Evolutionary conservation across 805 yeast species (phyloP), one percentile per base, ranked within the genome.

Genomic region (Kodamaea jinghongensis): DNA sequence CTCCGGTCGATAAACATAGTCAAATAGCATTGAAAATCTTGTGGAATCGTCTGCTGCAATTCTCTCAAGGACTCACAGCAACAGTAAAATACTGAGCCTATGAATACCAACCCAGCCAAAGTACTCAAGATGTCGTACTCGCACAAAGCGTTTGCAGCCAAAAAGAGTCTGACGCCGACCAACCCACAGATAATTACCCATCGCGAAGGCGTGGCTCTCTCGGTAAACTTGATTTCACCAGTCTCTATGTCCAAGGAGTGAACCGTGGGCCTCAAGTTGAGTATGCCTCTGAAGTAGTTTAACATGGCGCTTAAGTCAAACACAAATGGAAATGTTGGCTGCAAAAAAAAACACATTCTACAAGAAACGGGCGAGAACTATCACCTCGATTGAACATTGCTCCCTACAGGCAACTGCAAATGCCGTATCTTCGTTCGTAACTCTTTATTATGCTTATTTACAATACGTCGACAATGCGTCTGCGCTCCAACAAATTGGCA

Each of bases 401-500:
- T n/a, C n/a, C n/a, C n/a, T n/a, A n/a, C n/a, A n/a, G n/a, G n/a
- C n/a, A n/a, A n/a, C n/a, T n/a, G n/a, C n/a, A n/a, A n/a, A n/a
- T n/a, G n/a, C n/a, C n/a, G n/a, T n/a, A n/a, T n/a, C n/a, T n/a
- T n/a, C n/a, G 23, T 20, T 20, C 23, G 23, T 20, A 6, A 20
- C 5, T 20, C 23, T 20, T 20, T 20, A 20, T 20, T 20, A 20
- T 20, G 7, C 23, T 20, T 20, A 20, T 20, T 20, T 20, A 20
- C 23, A 20, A 20, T 20, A 5, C 36, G 27, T 34, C 28, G 15
- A 34, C 28, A 34, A 62, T 53, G 22, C 63, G 58, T 52, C 95
- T 79, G 28, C 91, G 93, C 29, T 84, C 95, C 60, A 91, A 70
- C 64, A 81, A 82, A 67, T 89, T 96, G 42, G 91, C 86, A 57